These are phyloP conservation scores for Penicillium sp. DNA, from an alignment of 2,329 filamentous ascomycete genomes.

Conservation along the genomic window DNA sequence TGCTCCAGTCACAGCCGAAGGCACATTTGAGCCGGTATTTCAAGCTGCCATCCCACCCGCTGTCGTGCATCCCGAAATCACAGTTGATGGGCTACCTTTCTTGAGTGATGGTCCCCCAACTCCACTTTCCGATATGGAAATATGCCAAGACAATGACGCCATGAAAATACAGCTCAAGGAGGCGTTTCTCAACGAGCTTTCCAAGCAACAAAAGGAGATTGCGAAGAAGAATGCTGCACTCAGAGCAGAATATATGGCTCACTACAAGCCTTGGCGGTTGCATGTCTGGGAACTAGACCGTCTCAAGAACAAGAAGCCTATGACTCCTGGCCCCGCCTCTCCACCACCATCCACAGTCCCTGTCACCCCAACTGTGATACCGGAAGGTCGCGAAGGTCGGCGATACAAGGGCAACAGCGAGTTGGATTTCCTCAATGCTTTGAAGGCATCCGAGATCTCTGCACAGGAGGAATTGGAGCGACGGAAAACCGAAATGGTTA, in stretches of 20 bases:
- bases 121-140: constrained; percentile 47
- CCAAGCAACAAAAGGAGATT: constrained; percentile 39
- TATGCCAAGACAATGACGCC: constrained; percentile 43
- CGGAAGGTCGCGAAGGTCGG: constrained; percentile 40
- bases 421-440: constrained; percentile 50
- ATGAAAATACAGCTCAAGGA: constrained; percentile 42
- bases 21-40: constrained; percentile 4
- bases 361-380: constrained; percentile 32
- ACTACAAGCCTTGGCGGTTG: constrained; percentile 49
- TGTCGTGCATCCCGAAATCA: constrained; percentile 27
- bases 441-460: constrained; percentile 50
- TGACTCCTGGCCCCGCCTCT: constrained; percentile 38
- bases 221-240: constrained; percentile 42
- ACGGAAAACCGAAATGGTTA: constrained; percentile 44
- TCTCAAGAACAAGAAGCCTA: constrained; percentile 38
- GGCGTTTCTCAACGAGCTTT: constrained; percentile 39
- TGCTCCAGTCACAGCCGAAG: constrained; percentile 4
- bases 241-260: constrained; percentile 40
- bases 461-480: constrained; percentile 50
- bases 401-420: constrained; percentile 52
- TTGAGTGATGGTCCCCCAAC: constrained; percentile 44
- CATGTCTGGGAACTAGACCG: constrained; percentile 46
- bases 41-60: constrained; percentile 9
- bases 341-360: constrained; percentile 35
- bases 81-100: constrained; percentile 49